Percentiles rank a stretch among this genome's conserved stretches.
These are phyloP conservation scores for Letharia lupina DNA, from an alignment of 495 filamentous ascomycete genomes.

Conservation along the genomic window DNA sequence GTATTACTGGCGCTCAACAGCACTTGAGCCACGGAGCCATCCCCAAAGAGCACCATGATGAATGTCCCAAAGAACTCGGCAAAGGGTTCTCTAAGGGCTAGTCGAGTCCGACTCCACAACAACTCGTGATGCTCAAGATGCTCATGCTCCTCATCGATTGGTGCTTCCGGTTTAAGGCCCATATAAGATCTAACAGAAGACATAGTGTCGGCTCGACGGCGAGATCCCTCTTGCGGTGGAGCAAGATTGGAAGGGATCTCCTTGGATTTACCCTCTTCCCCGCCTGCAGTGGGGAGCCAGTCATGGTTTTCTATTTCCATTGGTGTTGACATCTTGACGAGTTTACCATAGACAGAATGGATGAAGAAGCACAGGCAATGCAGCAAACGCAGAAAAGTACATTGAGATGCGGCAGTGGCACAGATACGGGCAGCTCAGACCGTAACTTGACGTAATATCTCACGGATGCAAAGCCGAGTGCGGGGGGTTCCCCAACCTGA, in stretches of 20 bases:
- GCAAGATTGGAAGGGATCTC: constrained; percentile 1
- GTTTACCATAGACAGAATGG: not conserved
- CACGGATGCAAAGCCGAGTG: not conserved
- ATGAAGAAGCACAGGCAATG: not conserved
- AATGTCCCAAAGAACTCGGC: constrained; percentile 58
- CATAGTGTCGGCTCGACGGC: constrained; percentile 11
- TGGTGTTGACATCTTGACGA: not conserved
- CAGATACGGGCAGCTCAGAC: not conserved
- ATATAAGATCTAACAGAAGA: constrained; percentile 19
- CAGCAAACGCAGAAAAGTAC: not conserved
- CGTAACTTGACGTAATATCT: constrained; percentile 9
- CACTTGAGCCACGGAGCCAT: constrained; percentile 51
- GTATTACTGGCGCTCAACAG: constrained; percentile 36
- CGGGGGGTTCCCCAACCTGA: not conserved
- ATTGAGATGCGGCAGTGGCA: not conserved
- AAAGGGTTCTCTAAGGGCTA: constrained; percentile 44
- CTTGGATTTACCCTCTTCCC: not conserved
- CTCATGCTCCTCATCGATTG: constrained; percentile 21
- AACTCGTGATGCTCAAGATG: constrained; percentile 30
- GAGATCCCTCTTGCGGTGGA: constrained; percentile 7
- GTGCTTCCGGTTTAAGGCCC: constrained; percentile 18
- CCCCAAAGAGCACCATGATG: constrained; percentile 55
- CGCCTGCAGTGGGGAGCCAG: constrained; percentile 6
- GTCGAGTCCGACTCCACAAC: constrained; percentile 42
- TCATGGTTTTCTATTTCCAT: constrained; percentile 1